Percentiles rank a stretch among this genome's conserved stretches.
These are phyloP conservation scores for Iberis pinnata DNA, from an alignment of 345 rosid genomes.

Conservation along the genomic window DNA sequence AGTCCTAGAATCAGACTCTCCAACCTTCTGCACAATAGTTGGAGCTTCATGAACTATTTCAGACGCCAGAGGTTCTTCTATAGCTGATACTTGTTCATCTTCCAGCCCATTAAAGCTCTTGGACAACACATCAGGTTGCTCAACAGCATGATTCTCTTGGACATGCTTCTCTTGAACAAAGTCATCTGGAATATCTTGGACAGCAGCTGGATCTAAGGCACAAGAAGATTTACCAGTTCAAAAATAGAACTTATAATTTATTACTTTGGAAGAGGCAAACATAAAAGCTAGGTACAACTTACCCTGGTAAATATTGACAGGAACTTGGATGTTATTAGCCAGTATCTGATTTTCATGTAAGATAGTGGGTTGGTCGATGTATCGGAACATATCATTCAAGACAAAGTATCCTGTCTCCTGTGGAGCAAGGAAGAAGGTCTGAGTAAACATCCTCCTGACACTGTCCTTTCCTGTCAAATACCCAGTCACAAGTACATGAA, in stretches of 20 bases:
- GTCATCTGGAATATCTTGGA: slow-evolving; percentile 15
- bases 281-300: slow-evolving; percentile 17
- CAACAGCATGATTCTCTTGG: slow-evolving; percentile 37
- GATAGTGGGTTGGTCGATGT: slow-evolving; percentile 39
- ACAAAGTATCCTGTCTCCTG: slow-evolving; percentile 94
- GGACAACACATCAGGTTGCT: slow-evolving; percentile 30
- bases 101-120: slow-evolving; percentile 34
- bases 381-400: slow-evolving; percentile 81
- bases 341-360: slow-evolving; percentile 25
- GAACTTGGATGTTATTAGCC: slow-evolving; percentile 24
- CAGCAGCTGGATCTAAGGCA: slow-evolving; percentile 28
- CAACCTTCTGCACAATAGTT: slow-evolving; percentile 33
- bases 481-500: slow-evolving; percentile 76
- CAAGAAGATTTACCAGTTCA: not conserved
- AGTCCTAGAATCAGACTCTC: slow-evolving; percentile 42
- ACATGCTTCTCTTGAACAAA: slow-evolving; percentile 28
- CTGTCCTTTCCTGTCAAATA: slow-evolving; percentile 54
- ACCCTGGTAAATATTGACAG: slow-evolving; percentile 37
- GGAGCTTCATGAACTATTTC: slow-evolving; percentile 62
- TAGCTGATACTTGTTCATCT: slow-evolving; percentile 35
- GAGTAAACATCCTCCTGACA: slow-evolving; percentile 56
- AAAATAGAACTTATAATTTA: not conserved
- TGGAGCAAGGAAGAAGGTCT: slow-evolving; percentile 85
- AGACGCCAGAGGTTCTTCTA: slow-evolving; percentile 35
- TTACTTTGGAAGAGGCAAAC: not conserved